phyloP scores from a whole-genome alignment of 192 early-diverging fungal genomes.

The Dissophora globulifera region DNA sequence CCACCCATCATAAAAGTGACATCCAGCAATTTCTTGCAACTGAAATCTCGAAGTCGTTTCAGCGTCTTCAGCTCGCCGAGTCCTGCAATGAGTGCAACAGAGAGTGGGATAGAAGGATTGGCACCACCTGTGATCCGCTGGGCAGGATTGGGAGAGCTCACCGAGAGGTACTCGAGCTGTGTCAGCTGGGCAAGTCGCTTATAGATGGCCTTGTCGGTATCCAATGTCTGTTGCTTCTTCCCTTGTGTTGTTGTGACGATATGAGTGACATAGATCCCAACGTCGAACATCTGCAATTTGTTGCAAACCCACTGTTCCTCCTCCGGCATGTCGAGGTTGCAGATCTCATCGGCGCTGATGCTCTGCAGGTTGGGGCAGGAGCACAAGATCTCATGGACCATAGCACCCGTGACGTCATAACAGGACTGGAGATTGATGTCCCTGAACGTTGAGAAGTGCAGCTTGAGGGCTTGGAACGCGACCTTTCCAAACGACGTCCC shows the following conservation, averaged over 20 bases:
- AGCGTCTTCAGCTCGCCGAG: background rate
- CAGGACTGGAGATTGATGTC: too few relatives aligned
- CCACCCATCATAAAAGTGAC: background rate
- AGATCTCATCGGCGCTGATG: constrained; percentile 26
- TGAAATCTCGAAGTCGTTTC: constrained; percentile 16
- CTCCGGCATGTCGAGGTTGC: constrained; percentile 6
- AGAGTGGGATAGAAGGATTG: too few relatives aligned
- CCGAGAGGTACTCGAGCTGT: constrained; percentile 22
- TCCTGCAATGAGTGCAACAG: constrained; percentile 13
- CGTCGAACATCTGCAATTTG: constrained; percentile 35
- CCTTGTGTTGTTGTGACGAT: too few relatives aligned
- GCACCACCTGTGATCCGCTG: too few relatives aligned
- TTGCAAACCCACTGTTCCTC: constrained; percentile 24
- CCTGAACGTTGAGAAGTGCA: constrained; percentile 15
- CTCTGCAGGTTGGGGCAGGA: constrained; percentile 36
- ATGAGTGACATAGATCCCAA: too few relatives aligned
- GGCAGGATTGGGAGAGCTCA: constrained; percentile 1
- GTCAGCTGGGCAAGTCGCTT: constrained; percentile 6
- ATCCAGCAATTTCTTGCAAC: constrained; percentile 15
- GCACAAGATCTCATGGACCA: constrained; percentile 28
- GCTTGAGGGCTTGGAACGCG: constrained; percentile 12
- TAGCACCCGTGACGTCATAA: background rate
- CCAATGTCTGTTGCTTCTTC: too few relatives aligned
- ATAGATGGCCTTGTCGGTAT: too few relatives aligned
- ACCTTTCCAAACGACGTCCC: constrained; percentile 5